Conservation (phyloP, 768 basidiomycete genomes). For the Mrakia gelida region DNA sequence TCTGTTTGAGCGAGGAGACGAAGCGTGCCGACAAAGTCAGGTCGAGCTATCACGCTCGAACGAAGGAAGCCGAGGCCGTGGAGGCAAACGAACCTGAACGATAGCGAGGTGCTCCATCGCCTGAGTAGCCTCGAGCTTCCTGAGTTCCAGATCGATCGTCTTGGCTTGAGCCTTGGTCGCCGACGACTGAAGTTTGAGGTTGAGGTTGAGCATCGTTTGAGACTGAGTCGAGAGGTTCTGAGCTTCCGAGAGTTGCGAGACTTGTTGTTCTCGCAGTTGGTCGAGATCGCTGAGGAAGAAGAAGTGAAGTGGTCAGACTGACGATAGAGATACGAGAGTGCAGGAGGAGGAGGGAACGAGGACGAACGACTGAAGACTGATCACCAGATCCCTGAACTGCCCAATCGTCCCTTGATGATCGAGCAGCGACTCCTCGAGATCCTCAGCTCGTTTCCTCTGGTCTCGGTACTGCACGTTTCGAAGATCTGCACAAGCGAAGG, state of each 20-base stretch:
- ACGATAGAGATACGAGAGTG: neutral
- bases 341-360: conserved; percentile 22
- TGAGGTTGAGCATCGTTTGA: conserved; percentile 88
- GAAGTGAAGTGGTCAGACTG: neutral
- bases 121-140: conserved; percentile 77
- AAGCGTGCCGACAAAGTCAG: neutral
- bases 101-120: conserved; percentile 73
- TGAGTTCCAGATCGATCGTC: conserved; percentile 82
- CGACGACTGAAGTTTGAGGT: conserved; percentile 86
- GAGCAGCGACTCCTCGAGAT: conserved; percentile 69
- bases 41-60: neutral
- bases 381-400: conserved; percentile 89
- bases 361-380: conserved; percentile 69
- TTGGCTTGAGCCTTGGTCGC: conserved; percentile 86
- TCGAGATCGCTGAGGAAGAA: conserved; percentile 70
- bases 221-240: conserved; percentile 79
- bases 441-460: conserved; percentile 58
- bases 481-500: conserved; percentile 32
- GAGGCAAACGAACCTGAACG: conserved; percentile 58
- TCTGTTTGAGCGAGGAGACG: conserved; percentile 48
- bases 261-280: conserved; percentile 72
- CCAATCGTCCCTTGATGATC: conserved; percentile 83
- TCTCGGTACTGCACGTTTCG: conserved; percentile 70
- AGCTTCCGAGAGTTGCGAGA: conserved; percentile 75
- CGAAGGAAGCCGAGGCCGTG: neutral